These are phyloP conservation scores for Aspergillus hortae DNA, from an alignment of 2,329 filamentous ascomycete genomes.

Conservation along the genomic window DNA sequence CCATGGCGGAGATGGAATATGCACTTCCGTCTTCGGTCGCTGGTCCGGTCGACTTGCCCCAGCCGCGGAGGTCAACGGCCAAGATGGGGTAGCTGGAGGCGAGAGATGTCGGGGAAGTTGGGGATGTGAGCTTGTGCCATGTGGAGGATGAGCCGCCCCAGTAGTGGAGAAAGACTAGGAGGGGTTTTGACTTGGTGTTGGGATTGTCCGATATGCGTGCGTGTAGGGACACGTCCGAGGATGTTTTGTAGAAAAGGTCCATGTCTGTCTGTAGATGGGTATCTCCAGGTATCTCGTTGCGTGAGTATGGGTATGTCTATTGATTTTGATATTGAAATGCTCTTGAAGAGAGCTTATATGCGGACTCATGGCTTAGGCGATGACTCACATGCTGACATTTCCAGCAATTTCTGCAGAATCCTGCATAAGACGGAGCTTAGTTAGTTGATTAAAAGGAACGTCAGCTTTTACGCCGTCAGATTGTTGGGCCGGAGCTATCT, in stretches of 20 bases:
- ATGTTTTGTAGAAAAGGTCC: neutral
- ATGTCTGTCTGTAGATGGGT: neutral
- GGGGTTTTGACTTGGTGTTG: conserved; percentile 7
- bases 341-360: neutral
- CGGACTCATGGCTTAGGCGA: neutral
- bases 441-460: neutral
- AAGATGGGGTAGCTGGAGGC: conserved; percentile 19
- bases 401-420: neutral
- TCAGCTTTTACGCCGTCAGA: neutral
- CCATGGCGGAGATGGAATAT: conserved; percentile 24
- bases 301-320: neutral
- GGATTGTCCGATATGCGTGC: conserved; percentile 7
- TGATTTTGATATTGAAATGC: neutral
- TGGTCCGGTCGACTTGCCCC: conserved; percentile 34
- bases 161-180: conserved; percentile 37
- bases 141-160: conserved; percentile 37
- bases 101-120: conserved; percentile 14
- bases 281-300: neutral
- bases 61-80: conserved; percentile 35
- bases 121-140: conserved; percentile 26
- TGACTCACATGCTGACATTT: neutral
- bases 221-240: conserved; percentile 10
- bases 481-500: too few species aligned
- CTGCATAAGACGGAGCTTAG: neutral
- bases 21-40: conserved; percentile 6